These are phyloP conservation scores for Waitea zeae DNA, from an alignment of 1,284 basidiomycete genomes.

Conservation along the genomic window DNA sequence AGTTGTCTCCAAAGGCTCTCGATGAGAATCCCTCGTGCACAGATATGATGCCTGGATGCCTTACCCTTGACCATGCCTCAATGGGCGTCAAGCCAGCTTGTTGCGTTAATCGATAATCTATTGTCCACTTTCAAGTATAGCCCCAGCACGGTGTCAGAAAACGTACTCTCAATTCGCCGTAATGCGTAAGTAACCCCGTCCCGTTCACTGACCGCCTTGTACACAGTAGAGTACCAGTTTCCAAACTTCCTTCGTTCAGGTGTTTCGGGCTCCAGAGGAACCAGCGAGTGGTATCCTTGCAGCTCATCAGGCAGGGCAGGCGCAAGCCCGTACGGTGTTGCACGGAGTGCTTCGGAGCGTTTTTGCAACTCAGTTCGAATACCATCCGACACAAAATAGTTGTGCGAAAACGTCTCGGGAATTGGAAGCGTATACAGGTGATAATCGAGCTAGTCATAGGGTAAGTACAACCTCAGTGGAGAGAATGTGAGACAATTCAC, in stretches of 20 bases:
- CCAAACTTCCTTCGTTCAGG: conserved; percentile 53
- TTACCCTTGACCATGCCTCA: conserved; percentile 77
- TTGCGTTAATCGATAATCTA: conserved; percentile 73
- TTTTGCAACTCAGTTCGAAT: conserved; percentile 69
- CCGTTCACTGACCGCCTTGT: conserved; percentile 63
- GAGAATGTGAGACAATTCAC: background rate
- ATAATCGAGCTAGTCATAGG: conserved; percentile 61
- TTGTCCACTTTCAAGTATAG: conserved; percentile 6
- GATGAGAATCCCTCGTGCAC: conserved; percentile 94
- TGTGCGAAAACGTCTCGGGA: conserved; percentile 32
- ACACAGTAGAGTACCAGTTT: conserved; percentile 67
- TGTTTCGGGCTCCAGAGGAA: conserved; percentile 49
- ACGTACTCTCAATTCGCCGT: conserved; percentile 74
- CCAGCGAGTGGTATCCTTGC: conserved; percentile 82
- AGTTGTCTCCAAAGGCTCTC: conserved; percentile 82
- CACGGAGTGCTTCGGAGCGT: conserved; percentile 61
- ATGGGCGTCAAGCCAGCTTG: conserved; percentile 73
- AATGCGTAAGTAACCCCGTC: conserved; percentile 74
- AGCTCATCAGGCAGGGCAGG: conserved; percentile 66
- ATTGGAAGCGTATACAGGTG: conserved; percentile 70
- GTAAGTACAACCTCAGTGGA: background rate
- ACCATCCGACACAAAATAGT: conserved; percentile 54
- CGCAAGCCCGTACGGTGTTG: no score
- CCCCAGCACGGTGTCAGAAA: background rate
- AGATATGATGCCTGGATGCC: conserved; percentile 77